These are phyloP conservation scores for Beta macrorhiza DNA, from an alignment of 179 eudicot species.

Conservation along the genomic window DNA sequence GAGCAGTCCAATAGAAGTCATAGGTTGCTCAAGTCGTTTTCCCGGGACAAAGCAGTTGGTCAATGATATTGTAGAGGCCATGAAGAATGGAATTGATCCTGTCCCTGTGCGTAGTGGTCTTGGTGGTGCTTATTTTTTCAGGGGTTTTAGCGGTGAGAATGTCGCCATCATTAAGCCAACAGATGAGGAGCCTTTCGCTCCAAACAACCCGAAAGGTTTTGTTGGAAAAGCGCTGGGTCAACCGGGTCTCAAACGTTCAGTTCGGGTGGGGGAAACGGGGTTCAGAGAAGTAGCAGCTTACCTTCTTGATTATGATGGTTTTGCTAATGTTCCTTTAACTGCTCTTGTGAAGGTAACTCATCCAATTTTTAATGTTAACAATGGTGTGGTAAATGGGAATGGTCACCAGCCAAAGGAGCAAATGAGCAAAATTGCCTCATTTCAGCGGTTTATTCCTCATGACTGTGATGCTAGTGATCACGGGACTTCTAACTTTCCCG, in stretches of 20 bases:
- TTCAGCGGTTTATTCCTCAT: constrained; percentile 70
- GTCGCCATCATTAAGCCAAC: constrained; percentile 83
- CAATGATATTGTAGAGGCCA: constrained; percentile 56
- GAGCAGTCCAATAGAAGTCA: constrained; percentile 58
- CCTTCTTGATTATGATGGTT: constrained; percentile 67
- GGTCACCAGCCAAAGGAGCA: constrained; percentile 40
- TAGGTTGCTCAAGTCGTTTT: constrained; percentile 50
- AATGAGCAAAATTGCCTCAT: constrained; percentile 71
- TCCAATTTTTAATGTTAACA: constrained; percentile 60
- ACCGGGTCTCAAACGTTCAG: constrained; percentile 71
- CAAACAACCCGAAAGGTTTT: constrained; percentile 82
- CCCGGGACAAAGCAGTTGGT: constrained; percentile 46
- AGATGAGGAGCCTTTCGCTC: constrained; percentile 85
- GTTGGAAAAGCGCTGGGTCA: constrained; percentile 73
- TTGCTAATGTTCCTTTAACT: constrained; percentile 76
- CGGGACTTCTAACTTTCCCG: constrained; percentile 79
- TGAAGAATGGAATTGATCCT: constrained; percentile 71
- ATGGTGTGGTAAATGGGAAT: constrained; percentile 58
- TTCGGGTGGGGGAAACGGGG: constrained; percentile 86
- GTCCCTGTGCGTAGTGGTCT: constrained; percentile 68
- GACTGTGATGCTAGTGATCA: constrained; percentile 84
- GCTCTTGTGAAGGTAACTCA: constrained; percentile 73
- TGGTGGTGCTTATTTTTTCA: constrained; percentile 78
- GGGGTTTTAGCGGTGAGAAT: constrained; percentile 57
- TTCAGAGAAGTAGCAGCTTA: constrained; percentile 81